Conservation (phyloP, 2,329 filamentous ascomycete species). For the Aspergillus sp. region DNA sequence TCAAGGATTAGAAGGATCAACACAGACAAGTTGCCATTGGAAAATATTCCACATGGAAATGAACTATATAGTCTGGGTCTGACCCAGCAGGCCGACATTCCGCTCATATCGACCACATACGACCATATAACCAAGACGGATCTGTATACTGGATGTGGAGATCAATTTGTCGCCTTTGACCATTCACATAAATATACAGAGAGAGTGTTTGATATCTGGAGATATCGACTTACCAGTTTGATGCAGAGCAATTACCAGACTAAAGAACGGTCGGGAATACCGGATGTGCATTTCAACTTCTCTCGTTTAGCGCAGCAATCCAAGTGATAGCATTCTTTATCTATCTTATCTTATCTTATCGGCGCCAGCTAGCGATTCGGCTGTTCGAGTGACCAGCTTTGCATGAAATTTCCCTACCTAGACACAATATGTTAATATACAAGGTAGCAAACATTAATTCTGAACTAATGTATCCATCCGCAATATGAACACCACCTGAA, state of each 20-base stretch:
- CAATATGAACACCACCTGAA: background rate
- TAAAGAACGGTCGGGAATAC: constrained; percentile 6
- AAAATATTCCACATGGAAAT: constrained; percentile 27
- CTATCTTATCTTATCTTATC: background rate
- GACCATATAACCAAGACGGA: constrained; percentile 17
- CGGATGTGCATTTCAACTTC: constrained; percentile 22
- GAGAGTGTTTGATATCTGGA: constrained; percentile 20
- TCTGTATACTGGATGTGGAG: constrained; percentile 23
- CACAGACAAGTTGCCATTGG: constrained; percentile 32
- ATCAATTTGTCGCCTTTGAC: constrained; percentile 15
- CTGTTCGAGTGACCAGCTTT: background rate
- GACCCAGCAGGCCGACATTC: constrained; percentile 5
- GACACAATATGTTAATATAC: too few relatives aligned
- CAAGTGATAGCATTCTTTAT: background rate
- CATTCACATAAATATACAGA: constrained; percentile 4
- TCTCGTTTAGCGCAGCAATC: constrained; percentile 1
- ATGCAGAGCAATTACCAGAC: constrained; percentile 22
- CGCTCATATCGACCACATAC: constrained; percentile 8
- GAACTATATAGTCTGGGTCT: constrained; percentile 28
- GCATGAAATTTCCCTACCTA: too few relatives aligned
- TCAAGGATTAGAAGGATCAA: constrained; percentile 15
- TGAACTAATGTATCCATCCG: too few relatives aligned
- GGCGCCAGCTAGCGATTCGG: background rate
- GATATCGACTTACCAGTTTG: constrained; percentile 17
- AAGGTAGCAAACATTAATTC: too few relatives aligned